A percentile compares a stretch with the other conserved stretches of the same genome.
phyloP scores from a whole-genome alignment of 305 asterid genomes.

The Plantago coronopus region DNA sequence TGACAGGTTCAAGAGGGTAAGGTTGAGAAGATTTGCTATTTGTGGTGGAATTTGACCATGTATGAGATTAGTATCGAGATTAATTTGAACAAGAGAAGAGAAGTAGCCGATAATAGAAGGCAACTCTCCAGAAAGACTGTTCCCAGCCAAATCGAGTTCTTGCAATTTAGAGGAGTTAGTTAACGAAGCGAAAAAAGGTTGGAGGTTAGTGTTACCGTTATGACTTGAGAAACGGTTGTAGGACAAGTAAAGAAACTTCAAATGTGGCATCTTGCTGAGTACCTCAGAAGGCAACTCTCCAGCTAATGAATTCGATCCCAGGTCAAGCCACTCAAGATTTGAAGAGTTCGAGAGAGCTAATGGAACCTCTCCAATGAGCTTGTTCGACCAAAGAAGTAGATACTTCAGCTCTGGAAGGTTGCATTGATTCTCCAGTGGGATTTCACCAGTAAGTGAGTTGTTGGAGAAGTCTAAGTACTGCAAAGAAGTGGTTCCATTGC shows the following conservation, averaged over 20 bases:
- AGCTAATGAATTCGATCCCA: conserved; percentile 50
- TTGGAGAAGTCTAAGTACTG: conserved; percentile 72
- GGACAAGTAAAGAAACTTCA: conserved; percentile 62
- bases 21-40: conserved; percentile 53
- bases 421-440: conserved; percentile 49
- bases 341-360: conserved; percentile 55
- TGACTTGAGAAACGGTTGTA: conserved; percentile 63
- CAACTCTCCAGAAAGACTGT: conserved; percentile 63
- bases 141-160: conserved; percentile 75
- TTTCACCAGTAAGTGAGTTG: conserved; percentile 61
- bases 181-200: conserved; percentile 58
- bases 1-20: conserved; percentile 68
- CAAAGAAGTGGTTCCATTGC: conserved; percentile 51
- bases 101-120: conserved; percentile 70
- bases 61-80: conserved; percentile 68
- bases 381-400: conserved; percentile 80
- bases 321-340: conserved; percentile 68
- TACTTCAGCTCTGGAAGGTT: conserved; percentile 43
- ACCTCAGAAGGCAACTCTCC: conserved; percentile 63
- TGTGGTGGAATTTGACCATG: conserved; percentile 63
- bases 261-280: conserved; percentile 37
- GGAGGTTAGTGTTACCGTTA: conserved; percentile 47
- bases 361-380: conserved; percentile 57
- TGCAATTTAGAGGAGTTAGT: conserved; percentile 51
- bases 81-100: conserved; percentile 54